These are phyloP conservation scores for Flaveria linearis DNA, from an alignment of 129 eudicot genomes.

Conservation along the genomic window DNA sequence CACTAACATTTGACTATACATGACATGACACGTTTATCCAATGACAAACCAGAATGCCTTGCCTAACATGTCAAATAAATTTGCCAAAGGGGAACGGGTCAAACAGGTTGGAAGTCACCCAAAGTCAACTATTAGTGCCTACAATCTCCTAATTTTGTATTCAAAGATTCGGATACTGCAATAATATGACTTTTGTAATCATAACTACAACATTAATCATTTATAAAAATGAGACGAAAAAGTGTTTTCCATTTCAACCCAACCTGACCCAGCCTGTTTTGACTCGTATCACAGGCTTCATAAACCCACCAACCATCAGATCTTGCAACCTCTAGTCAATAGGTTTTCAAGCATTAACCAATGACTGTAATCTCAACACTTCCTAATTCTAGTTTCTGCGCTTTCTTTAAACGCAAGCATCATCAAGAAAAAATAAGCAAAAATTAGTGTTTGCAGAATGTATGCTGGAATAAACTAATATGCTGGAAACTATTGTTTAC, in stretches of 20 bases:
- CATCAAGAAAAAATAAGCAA: slow-evolving; percentile 10
- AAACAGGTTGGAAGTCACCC: not conserved
- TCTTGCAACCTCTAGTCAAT: slow-evolving; percentile 11
- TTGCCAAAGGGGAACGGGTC: not conserved
- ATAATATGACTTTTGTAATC: not conserved
- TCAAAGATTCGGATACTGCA: not conserved
- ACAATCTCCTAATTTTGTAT: not conserved
- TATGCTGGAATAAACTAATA: not conserved
- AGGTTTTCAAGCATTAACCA: slow-evolving; percentile 2
- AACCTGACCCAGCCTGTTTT: not conserved
- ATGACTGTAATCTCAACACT: not conserved
- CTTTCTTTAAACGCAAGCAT: slow-evolving; percentile 1
- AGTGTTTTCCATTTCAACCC: not conserved
- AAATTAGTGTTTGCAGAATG: not conserved
- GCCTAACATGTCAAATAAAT: not conserved
- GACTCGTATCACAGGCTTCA: not conserved
- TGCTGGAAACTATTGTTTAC: not conserved
- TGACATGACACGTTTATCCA: not conserved
- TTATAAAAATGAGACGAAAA: not conserved
- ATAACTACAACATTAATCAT: not conserved
- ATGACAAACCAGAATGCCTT: not conserved
- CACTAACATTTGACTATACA: slow-evolving; percentile 29
- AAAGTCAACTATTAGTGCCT: not conserved
- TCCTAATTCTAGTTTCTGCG: slow-evolving; percentile 4
- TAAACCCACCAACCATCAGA: not conserved